Percentiles rank a stretch among this genome's conserved stretches.
phyloP scores from a whole-genome alignment of 2,329 filamentous ascomycete species.

The Aspergillus tamarii region DNA sequence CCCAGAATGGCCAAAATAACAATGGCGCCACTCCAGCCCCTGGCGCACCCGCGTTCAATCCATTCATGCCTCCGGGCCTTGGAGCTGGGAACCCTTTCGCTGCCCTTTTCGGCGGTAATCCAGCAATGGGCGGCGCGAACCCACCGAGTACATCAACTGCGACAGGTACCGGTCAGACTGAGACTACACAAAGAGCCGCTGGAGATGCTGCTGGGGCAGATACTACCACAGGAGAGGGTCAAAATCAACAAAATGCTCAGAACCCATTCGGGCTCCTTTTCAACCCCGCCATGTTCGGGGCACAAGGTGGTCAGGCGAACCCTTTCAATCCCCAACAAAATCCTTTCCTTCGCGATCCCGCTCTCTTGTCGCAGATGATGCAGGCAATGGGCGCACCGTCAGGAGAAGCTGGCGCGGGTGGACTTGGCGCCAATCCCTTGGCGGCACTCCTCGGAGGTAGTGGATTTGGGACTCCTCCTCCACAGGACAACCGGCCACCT shows the following conservation, averaged over 20 bases:
- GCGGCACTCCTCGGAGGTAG: constrained; percentile 57
- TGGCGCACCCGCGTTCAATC: constrained; percentile 34
- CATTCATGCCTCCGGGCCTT: constrained; percentile 31
- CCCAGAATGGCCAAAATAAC: constrained; percentile 40
- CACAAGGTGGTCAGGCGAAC: constrained; percentile 36
- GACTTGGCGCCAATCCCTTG: constrained; percentile 47
- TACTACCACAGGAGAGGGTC: constrained; percentile 33
- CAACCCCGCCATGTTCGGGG: constrained; percentile 46
- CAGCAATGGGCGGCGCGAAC: constrained; percentile 31
- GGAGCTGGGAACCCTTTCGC: constrained; percentile 63
- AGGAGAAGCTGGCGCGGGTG: constrained; percentile 33
- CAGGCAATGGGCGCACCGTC: constrained; percentile 49
- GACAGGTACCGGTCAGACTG: constrained; percentile 32
- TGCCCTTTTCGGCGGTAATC: constrained; percentile 55
- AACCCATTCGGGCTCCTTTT: constrained; percentile 75
- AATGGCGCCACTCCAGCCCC: constrained; percentile 49
- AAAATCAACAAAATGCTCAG: constrained; percentile 46
- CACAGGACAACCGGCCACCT: constrained; percentile 81
- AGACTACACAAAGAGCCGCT: constrained; percentile 34
- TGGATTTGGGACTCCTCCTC: constrained; percentile 51
- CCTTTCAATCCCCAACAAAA: constrained; percentile 54
- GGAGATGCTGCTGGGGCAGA: constrained; percentile 33
- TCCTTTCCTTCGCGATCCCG: constrained; percentile 63
- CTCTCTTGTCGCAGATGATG: constrained; percentile 61
- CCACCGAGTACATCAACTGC: constrained; percentile 36